Percentiles rank a stretch among this genome's conserved stretches.
These are phyloP conservation scores for Fusarium globosum DNA, from an alignment of 2,329 filamentous ascomycete genomes.

Conservation along the genomic window DNA sequence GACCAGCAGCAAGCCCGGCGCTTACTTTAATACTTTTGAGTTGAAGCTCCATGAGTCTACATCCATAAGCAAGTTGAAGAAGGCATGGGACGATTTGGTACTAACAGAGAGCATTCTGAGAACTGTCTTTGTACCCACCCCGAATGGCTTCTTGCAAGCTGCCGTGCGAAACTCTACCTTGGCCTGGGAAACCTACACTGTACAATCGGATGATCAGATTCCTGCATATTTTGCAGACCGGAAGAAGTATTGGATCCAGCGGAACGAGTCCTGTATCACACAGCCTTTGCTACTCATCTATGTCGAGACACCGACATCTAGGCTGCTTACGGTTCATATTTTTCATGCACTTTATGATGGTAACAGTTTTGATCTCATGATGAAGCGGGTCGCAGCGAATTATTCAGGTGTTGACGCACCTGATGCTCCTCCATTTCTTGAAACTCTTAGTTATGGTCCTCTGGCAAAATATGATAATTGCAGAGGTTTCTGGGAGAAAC, in stretches of 20 bases:
- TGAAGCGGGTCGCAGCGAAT: slow-evolving; percentile 62
- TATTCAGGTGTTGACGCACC: slow-evolving; percentile 36
- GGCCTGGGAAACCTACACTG: slow-evolving; percentile 56
- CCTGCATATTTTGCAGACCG: slow-evolving; percentile 49
- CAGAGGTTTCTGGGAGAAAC: slow-evolving; percentile 73
- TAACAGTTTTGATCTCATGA: slow-evolving; percentile 76
- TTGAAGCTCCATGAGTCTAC: slow-evolving; percentile 63
- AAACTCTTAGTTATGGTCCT: slow-evolving; percentile 76
- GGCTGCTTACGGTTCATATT: slow-evolving; percentile 71
- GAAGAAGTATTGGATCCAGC: slow-evolving; percentile 63
- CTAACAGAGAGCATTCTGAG: slow-evolving; percentile 72
- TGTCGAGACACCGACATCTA: slow-evolving; percentile 57
- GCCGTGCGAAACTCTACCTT: slow-evolving; percentile 60
- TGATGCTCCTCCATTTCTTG: slow-evolving; percentile 68
- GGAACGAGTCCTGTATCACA: slow-evolving; percentile 54
- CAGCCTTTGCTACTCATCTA: slow-evolving; percentile 47
- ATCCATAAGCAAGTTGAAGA: slow-evolving; percentile 60
- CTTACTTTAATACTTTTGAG: slow-evolving; percentile 83
- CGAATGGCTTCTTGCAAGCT: slow-evolving; percentile 81
- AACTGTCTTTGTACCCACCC: slow-evolving; percentile 76
- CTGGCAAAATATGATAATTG: slow-evolving; percentile 59
- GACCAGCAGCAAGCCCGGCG: slow-evolving; percentile 60
- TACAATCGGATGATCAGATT: slow-evolving; percentile 46
- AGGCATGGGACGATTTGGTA: slow-evolving; percentile 69
- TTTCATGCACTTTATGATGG: slow-evolving; percentile 93